These are phyloP conservation scores for Parafenestella ontariensis DNA, from an alignment of 2,329 filamentous ascomycete species.

Conservation along the genomic window DNA sequence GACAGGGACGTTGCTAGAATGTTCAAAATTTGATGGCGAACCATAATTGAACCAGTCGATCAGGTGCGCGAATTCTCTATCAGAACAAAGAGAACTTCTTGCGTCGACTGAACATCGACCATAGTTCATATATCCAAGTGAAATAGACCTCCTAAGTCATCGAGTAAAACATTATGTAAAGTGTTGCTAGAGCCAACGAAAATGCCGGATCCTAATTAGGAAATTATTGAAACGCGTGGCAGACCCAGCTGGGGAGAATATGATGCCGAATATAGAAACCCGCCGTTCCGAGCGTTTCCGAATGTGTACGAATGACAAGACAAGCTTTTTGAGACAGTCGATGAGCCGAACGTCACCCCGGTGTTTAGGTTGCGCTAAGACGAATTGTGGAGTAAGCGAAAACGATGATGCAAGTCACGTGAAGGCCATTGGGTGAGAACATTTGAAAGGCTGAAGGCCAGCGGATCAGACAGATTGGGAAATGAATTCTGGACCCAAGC, in stretches of 20 bases:
- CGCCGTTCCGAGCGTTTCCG: conserved; percentile 17
- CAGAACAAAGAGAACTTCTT: background rate
- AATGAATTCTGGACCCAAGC: background rate
- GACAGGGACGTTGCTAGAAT: conserved; percentile 1
- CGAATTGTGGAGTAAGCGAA: conserved; percentile 2
- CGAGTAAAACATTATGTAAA: background rate
- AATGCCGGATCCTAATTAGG: background rate
- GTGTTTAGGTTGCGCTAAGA: background rate
- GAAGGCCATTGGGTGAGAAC: background rate
- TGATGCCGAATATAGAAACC: conserved; percentile 5
- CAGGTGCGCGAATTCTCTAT: background rate
- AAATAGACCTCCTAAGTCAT: background rate
- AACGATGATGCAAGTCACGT: background rate
- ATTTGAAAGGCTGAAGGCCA: background rate
- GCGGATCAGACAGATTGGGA: background rate
- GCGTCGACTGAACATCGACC: background rate
- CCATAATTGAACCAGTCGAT: background rate
- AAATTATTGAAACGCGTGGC: conserved; percentile 10
- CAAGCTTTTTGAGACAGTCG: background rate
- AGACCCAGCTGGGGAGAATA: background rate
- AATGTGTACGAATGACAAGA: conserved; percentile 1
- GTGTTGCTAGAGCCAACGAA: background rate
- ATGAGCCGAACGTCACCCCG: conserved; percentile 1
- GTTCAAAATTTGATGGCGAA: background rate
- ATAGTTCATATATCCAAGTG: background rate